Evolutionary conservation across 768 basidiomycete species (phyloP), one percentile per base, ranked within the genome.

Genomic region (Sarcomyxa edulis): DNA sequence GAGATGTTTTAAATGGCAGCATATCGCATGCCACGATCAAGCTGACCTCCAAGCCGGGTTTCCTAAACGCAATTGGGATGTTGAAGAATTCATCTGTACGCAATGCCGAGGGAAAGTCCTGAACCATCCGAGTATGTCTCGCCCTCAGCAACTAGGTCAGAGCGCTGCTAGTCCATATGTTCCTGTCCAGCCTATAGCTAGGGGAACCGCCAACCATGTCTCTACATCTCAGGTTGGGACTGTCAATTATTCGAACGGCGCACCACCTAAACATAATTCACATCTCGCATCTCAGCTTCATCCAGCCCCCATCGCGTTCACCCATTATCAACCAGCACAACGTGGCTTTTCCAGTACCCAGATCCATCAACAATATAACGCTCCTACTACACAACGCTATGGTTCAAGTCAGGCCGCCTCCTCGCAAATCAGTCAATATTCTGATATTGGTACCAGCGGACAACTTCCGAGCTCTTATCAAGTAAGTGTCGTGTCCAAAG

Each of bases 1-100:
- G 16, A 54, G 61, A 20, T 96, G 93, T 58, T 73, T 70, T 10
- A 79, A 79, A 56, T 96, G 92, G 93, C 93, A 95, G 50, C 93
- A 96, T 50, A 88, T 88, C 23, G 54, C 65, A 15, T 96, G 93
- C 51, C 89, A 94, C 51, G 87, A 95, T 52, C 62, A 59, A 33
- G 76, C 70, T 20, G 92, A 94, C 56, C 59, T 63, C 21, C 60
- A 67, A 15, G 71, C 74, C 30, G 84, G 89, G 16, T 72, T 71
- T 10, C 76, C 73, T 4, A 73, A 67, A 47, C 78, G 91, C 14
- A 79, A 93, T 48, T 96, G 93, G 93, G 77, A 87, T 35, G 53
- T 64, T n/a, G 87, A 85, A 38, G 86, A 92, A 28, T 96, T 96
- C 54, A 57, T 79, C 43, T 93, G 89, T 56, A 64, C 62, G 32